phyloP scores from a whole-genome alignment of 2,329 filamentous ascomycete genomes.

The Elsinoe arachidis region DNA sequence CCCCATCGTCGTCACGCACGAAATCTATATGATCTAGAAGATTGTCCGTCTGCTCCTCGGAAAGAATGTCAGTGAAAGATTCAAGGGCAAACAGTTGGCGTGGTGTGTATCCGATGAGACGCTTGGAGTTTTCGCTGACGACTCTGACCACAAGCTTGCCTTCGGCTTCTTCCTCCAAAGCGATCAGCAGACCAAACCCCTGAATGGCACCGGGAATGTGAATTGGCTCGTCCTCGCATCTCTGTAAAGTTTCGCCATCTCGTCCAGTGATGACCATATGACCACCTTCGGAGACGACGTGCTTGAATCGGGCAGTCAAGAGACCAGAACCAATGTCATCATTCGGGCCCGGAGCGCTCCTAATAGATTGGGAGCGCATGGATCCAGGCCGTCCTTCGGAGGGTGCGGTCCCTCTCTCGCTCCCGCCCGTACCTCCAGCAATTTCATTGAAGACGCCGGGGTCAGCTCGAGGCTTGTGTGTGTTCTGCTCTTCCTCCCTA shows the following conservation, averaged over 20 bases:
- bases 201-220: constrained; percentile 78
- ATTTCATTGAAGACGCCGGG: constrained; percentile 31
- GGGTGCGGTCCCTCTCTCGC: constrained; percentile 8
- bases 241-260: constrained; percentile 61
- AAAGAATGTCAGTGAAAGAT: constrained; percentile 75
- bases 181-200: constrained; percentile 68
- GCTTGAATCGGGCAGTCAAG: constrained; percentile 67
- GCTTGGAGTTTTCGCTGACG: constrained; percentile 71
- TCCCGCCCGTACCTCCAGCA: constrained; percentile 22
- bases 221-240: constrained; percentile 86
- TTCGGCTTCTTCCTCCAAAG: constrained; percentile 55
- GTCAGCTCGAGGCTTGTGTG: constrained; percentile 13
- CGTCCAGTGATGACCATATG: constrained; percentile 77
- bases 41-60: constrained; percentile 75
- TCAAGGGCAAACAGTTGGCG: constrained; percentile 63
- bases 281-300: constrained; percentile 65
- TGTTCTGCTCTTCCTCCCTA: not conserved
- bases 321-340: constrained; percentile 40
- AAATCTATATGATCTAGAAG: constrained; percentile 82
- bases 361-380: constrained; percentile 12
- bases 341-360: constrained; percentile 28
- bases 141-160: constrained; percentile 62
- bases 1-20: constrained; percentile 71
- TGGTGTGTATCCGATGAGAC: constrained; percentile 68
- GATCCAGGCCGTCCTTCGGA: constrained; percentile 23